Evolutionary conservation across 2,329 filamentous ascomycete genomes (phyloP).

Genomic region (Piedraia hortae): DNA sequence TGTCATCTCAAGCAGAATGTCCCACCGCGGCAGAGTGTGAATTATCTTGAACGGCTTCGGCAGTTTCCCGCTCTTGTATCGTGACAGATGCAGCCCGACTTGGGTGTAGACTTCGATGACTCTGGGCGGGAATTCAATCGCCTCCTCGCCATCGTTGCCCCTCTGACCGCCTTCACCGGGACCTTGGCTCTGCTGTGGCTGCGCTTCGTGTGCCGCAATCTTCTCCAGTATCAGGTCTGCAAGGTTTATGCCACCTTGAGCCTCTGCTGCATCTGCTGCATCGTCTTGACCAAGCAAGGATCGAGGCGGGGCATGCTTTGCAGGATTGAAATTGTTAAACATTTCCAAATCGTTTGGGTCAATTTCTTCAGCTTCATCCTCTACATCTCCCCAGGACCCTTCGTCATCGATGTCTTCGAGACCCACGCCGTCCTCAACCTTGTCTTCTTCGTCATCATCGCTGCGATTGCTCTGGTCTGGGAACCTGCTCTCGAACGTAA

Average conservation of each 20-base stretch:
- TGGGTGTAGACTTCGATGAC: slow-evolving; percentile 87
- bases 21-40: slow-evolving; percentile 76
- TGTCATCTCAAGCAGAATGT: slow-evolving; percentile 64
- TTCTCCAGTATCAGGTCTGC: slow-evolving; percentile 84
- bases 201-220: slow-evolving; percentile 72
- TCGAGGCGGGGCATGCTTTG: slow-evolving; percentile 45
- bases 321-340: slow-evolving; percentile 70
- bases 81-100: slow-evolving; percentile 65
- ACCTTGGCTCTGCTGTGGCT: slow-evolving; percentile 24
- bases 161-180: slow-evolving; percentile 25
- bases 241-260: slow-evolving; percentile 53
- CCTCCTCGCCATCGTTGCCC: slow-evolving; percentile 48
- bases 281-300: slow-evolving; percentile 24
- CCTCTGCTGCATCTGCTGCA: slow-evolving; percentile 17
- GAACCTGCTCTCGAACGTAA: slow-evolving; percentile 55
- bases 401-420: slow-evolving; percentile 22
- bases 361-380: slow-evolving; percentile 44
- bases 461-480: slow-evolving; percentile 17
- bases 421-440: slow-evolving; percentile 27
- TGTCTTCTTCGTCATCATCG: slow-evolving; percentile 17
- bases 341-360: slow-evolving; percentile 70
- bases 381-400: slow-evolving; percentile 42
- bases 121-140: slow-evolving; percentile 66
- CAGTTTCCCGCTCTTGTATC: slow-evolving; percentile 87
- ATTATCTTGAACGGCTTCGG: slow-evolving; percentile 96